A percentile compares a stretch with the other conserved stretches of the same genome.
phyloP scores from a whole-genome alignment of 805 yeast species.

The Kockiozyma suomiensis region DNA sequence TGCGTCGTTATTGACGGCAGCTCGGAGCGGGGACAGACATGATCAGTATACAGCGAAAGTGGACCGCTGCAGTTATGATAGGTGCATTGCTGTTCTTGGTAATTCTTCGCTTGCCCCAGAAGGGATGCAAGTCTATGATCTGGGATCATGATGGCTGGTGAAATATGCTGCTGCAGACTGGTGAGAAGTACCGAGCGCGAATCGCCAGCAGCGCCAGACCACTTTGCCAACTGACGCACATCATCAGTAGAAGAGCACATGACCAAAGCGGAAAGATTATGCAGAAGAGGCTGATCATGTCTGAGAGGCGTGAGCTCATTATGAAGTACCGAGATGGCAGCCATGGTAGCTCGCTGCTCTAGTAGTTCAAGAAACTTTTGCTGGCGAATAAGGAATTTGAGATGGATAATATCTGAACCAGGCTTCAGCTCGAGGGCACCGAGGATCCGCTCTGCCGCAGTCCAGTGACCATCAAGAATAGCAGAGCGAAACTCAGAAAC shows the following conservation, averaged over 20 bases:
- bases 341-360: constrained; percentile 39
- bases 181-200: constrained; percentile 50
- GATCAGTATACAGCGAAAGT: constrained; percentile 46
- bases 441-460: constrained; percentile 43
- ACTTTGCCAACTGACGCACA: constrained; percentile 40
- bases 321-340: constrained; percentile 48
- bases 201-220: constrained; percentile 41
- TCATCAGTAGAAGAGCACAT: constrained; percentile 40
- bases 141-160: constrained; percentile 58
- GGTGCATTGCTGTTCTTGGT: constrained; percentile 49
- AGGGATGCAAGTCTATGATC: constrained; percentile 54
- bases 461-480: constrained; percentile 50
- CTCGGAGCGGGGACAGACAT: constrained; percentile 40
- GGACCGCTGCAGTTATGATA: constrained; percentile 37
- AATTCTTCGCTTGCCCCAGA: constrained; percentile 53
- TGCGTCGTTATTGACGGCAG: constrained; percentile 56
- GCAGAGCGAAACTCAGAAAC: constrained; percentile 48
- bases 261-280: constrained; percentile 38
- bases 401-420: constrained; percentile 35
- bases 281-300: constrained; percentile 38
- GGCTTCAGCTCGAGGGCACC: constrained; percentile 37
- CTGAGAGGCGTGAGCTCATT: constrained; percentile 43
- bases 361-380: constrained; percentile 51
- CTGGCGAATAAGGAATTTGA: constrained; percentile 45
- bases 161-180: constrained; percentile 51